These are phyloP conservation scores for Clavispora santaluciae DNA, from an alignment of 805 yeast species.

Conservation along the genomic window DNA sequence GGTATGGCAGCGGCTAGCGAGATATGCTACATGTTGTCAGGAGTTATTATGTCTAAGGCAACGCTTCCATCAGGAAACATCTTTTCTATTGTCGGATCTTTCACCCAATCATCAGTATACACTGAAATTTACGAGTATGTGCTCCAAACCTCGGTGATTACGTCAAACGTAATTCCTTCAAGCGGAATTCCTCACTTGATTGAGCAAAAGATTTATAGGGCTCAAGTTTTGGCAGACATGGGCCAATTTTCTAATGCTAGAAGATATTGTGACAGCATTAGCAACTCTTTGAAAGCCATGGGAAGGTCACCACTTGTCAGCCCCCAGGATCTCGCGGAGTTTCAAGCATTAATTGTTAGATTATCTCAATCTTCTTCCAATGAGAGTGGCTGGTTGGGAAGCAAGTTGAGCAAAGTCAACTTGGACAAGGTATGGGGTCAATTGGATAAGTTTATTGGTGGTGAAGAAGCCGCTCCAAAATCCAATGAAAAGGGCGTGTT, in stretches of 20 bases:
- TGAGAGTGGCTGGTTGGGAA: conserved; percentile 71
- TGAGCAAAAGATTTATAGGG: conserved; percentile 61
- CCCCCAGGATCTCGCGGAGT: conserved; percentile 21
- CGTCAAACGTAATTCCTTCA: conserved; percentile 28
- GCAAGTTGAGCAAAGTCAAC: conserved; percentile 49
- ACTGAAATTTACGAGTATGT: conserved; percentile 69
- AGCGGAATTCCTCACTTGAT: conserved; percentile 50
- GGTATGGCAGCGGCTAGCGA: conserved; percentile 36
- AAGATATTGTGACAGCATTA: conserved; percentile 53
- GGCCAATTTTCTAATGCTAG: conserved; percentile 58
- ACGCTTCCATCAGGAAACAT: conserved; percentile 22
- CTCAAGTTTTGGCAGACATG: conserved; percentile 62
- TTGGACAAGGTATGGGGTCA: conserved; percentile 87
- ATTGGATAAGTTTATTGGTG: conserved; percentile 86
- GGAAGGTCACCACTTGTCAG: conserved; percentile 29
- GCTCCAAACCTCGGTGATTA: conserved; percentile 19
- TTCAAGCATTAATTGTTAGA: conserved; percentile 40
- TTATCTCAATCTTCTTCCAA: conserved; percentile 38
- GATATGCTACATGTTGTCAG: conserved; percentile 44
- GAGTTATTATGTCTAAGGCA: conserved; percentile 36
- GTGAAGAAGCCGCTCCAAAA: conserved; percentile 47
- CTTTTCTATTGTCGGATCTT: conserved; percentile 39
- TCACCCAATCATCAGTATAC: conserved; percentile 34
- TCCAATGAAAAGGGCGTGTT: conserved; percentile 52
- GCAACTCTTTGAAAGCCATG: conserved; percentile 23